phyloP scores from a whole-genome alignment of 352 stramenopile genomes.

The Phytophthora pini region DNA sequence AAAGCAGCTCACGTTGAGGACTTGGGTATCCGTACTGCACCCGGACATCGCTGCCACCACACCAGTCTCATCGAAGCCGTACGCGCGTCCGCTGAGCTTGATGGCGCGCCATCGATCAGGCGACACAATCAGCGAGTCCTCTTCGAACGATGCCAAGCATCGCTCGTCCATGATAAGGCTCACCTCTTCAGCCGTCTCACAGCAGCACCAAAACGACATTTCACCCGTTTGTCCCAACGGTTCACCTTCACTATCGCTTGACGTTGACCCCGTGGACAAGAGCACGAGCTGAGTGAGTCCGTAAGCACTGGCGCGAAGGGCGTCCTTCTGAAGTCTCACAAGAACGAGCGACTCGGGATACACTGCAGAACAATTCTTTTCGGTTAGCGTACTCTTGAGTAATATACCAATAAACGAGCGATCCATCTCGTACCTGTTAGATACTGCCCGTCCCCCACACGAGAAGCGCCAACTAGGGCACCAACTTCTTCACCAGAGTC shows the following conservation, averaged over 20 bases:
- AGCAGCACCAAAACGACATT: conserved; percentile 87
- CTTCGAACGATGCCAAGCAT: conserved; percentile 69
- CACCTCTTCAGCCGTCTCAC: conserved; percentile 85
- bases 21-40: conserved; percentile 79
- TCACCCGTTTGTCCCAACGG: conserved; percentile 16
- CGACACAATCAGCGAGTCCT: conserved; percentile 81
- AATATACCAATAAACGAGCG: background rate
- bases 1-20: conserved; percentile 89
- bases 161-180: conserved; percentile 82
- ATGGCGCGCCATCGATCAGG: conserved; percentile 88
- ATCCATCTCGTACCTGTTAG: conserved; percentile 54
- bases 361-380: conserved; percentile 40
- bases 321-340: conserved; percentile 79
- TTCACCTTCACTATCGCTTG: conserved; percentile 24
- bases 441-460: conserved; percentile 79
- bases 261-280: conserved; percentile 41
- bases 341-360: conserved; percentile 82
- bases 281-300: conserved; percentile 84
- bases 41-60: conserved; percentile 88
- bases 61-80: conserved; percentile 88
- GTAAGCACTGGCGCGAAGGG: conserved; percentile 73
- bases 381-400: conserved; percentile 2
- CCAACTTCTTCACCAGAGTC: conserved; percentile 25
- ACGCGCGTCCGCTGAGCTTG: conserved; percentile 80
- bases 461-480: conserved; percentile 12